A percentile compares a stretch with the other conserved stretches of the same genome.
These are phyloP conservation scores for Brasenia schreberi DNA, from an alignment of 164 flowering plant species.

Conservation along the genomic window DNA sequence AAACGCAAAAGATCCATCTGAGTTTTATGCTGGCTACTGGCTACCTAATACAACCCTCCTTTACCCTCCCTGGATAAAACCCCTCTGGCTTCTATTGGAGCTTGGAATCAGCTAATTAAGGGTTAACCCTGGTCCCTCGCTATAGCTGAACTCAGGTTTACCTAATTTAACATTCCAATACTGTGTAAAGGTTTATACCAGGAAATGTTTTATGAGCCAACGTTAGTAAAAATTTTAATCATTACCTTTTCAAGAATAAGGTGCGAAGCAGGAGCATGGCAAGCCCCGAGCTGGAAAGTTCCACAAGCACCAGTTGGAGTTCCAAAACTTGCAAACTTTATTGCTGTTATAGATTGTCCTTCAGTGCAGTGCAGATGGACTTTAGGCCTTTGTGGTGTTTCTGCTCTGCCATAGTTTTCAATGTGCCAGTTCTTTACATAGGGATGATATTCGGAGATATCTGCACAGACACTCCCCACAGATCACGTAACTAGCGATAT, in stretches of 20 bases:
- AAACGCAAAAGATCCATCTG: too few relatives aligned
- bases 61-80: too few relatives aligned
- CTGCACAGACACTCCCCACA: slow-evolving; percentile 66
- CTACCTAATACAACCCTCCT: too few relatives aligned
- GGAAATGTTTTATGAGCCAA: too few relatives aligned
- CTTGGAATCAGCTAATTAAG: too few relatives aligned
- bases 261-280: slow-evolving; percentile 74
- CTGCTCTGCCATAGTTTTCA: slow-evolving; percentile 53
- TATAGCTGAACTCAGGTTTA: too few relatives aligned
- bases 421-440: slow-evolving; percentile 67
- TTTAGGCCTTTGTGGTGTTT: slow-evolving; percentile 61
- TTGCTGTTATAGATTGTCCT: slow-evolving; percentile 65
- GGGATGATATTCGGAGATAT: slow-evolving; percentile 80
- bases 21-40: too few relatives aligned
- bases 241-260: slow-evolving; percentile 58
- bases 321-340: slow-evolving; percentile 97
- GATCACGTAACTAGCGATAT: slow-evolving; percentile 68
- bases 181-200: too few relatives aligned
- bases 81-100: too few relatives aligned
- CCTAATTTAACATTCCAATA: too few relatives aligned
- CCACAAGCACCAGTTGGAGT: slow-evolving; percentile 98
- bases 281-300: slow-evolving; percentile 69
- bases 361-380: slow-evolving; percentile 59
- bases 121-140: too few relatives aligned
- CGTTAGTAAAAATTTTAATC: neutral